Base-by-base conservation (phyloP, 2,329 filamentous ascomycete species). In the Penicillium sp. region DNA sequence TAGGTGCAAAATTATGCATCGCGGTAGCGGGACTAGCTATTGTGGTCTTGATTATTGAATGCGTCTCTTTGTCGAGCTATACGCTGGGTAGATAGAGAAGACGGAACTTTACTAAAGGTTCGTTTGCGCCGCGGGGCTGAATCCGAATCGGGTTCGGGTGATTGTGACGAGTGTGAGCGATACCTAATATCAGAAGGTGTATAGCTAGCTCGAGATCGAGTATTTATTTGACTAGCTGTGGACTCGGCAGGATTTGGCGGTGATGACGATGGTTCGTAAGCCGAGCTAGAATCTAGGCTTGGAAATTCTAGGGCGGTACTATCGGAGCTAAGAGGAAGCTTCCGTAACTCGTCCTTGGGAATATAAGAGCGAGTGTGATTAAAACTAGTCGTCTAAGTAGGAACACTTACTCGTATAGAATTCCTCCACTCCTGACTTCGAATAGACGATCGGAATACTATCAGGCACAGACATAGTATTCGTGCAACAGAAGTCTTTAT, bases 1-100 rank as follows among this genome's bases (percentile, higher is more conserved):
- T 65, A 57, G 9, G 60, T 66, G 46, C 59, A 66, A 48, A 62
- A 66, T 49, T 50, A 43, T 12, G 44, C 45, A 34, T 26, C 45
- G 40, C 52, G 57, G 12, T 43, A 50, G 37, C 32, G 52, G 29
- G 35, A 46, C 36, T 54, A 46, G 37, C 43, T 32, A 13, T 36
- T 13, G 28, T 2, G n/a, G 39, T 13, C 39, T 18, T 9, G 13
- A 41, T 41, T 3, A 41, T 41, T 5, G 7, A 4, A 9, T 24
- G 8, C 32, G 1, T 32, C 39, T 18, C 39, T 32, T 2, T 41
- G 1, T 32, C 27, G 39, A 32, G 39, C 39, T 5, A 32, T 28
- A 13, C 39, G 26, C 13, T 41, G 8, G 27, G 39, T 12, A 41
- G 39, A 41, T 32, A 4, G 39, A 41, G 39, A 41, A 24, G 26